A percentile compares a stretch with the other conserved stretches of the same genome.
These are phyloP conservation scores for Helotiales sp. DNA, from an alignment of 2,329 filamentous ascomycete genomes.

Conservation along the genomic window DNA sequence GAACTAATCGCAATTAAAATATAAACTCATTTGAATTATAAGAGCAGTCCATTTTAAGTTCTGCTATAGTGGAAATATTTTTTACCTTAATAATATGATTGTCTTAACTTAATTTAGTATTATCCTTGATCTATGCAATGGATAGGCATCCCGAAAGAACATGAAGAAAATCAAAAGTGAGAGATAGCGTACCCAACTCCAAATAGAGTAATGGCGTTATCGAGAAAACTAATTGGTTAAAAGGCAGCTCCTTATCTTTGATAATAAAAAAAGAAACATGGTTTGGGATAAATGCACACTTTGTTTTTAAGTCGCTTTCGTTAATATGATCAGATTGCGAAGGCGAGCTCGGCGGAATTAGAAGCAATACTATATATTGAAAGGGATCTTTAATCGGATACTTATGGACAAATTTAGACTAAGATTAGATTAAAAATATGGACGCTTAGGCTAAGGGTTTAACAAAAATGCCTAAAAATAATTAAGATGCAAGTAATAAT, in stretches of 20 bases:
- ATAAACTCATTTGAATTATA: slow-evolving; percentile 16
- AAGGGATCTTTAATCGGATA: background rate
- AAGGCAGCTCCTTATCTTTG: slow-evolving; percentile 21
- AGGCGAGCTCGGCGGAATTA: slow-evolving; percentile 26
- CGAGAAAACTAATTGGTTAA: slow-evolving; percentile 13
- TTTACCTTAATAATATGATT: slow-evolving; percentile 16
- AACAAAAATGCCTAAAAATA: slow-evolving; percentile 21
- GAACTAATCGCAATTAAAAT: slow-evolving; percentile 16
- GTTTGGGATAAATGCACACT: slow-evolving; percentile 3
- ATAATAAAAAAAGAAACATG: slow-evolving; percentile 16
- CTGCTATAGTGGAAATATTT: slow-evolving; percentile 26
- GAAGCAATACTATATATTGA: slow-evolving; percentile 14
- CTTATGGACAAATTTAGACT: background rate
- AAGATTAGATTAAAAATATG: slow-evolving; percentile 23
- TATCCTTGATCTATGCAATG: slow-evolving; percentile 13
- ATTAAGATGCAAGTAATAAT: slow-evolving; percentile 22
- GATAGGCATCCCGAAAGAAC: slow-evolving; percentile 19
- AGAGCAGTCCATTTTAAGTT: slow-evolving; percentile 20
- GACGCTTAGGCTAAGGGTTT: slow-evolving; percentile 19
- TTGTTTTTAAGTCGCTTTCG: slow-evolving; percentile 7
- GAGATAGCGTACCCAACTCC: slow-evolving; percentile 18
- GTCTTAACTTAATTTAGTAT: background rate
- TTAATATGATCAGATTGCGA: slow-evolving; percentile 3
- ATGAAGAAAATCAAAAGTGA: slow-evolving; percentile 27
- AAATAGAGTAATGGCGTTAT: slow-evolving; percentile 23